These are phyloP conservation scores for Didymella exigua DNA, from an alignment of 2,329 filamentous ascomycete species.

Conservation along the genomic window DNA sequence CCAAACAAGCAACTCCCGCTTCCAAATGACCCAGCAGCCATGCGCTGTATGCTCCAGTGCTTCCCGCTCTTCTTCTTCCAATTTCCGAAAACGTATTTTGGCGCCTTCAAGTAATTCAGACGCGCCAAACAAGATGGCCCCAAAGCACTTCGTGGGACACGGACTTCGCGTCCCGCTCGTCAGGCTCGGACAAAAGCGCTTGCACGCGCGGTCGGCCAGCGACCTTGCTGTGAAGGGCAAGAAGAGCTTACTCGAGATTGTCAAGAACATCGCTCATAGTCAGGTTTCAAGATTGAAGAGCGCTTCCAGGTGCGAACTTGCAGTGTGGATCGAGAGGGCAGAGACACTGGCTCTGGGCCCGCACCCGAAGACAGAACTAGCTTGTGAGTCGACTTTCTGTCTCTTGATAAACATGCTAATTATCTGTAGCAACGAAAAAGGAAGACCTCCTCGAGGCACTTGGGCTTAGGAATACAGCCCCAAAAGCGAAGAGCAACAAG, in stretches of 20 bases:
- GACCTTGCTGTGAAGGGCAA: constrained; percentile 10
- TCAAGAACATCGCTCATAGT: constrained; percentile 16
- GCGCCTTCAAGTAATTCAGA: not conserved
- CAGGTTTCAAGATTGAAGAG: constrained; percentile 18
- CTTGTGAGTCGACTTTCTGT: not conserved
- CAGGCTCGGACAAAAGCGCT: constrained; percentile 13
- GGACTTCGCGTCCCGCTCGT: constrained; percentile 21
- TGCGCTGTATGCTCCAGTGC: not conserved
- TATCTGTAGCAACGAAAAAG: not conserved
- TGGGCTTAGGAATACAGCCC: not conserved
- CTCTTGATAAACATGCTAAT: not conserved
- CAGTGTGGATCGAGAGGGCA: constrained; percentile 26
- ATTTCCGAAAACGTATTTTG: not conserved
- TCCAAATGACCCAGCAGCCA: not conserved
- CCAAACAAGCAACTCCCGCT: not conserved
- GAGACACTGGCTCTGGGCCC: constrained; percentile 28
- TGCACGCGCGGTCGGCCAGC: constrained; percentile 17
- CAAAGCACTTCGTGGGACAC: constrained; percentile 15
- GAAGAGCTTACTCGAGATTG: constrained; percentile 15
- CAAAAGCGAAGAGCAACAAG: not conserved
- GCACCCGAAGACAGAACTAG: constrained; percentile 14
- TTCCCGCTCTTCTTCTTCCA: not conserved
- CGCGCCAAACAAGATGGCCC: not conserved
- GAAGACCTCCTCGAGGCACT: not conserved
- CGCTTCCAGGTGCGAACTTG: constrained; percentile 18